Evolutionary conservation across 345 rosid species (phyloP).

Genomic region (Acer campestre): DNA sequence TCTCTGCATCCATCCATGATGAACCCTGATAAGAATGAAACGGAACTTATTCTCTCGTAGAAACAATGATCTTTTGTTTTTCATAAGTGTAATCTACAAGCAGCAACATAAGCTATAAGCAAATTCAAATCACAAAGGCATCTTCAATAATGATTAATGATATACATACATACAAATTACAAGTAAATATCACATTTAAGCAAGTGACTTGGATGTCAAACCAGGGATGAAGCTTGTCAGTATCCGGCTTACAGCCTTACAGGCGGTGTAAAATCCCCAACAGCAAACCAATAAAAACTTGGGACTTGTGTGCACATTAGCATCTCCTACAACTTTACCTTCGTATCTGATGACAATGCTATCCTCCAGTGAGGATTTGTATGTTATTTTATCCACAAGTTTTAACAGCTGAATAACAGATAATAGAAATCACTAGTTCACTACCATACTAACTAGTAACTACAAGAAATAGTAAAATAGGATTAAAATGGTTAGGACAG

Average conservation of each 20-base stretch:
- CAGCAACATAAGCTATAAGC: background rate
- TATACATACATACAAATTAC: background rate
- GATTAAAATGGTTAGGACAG: background rate
- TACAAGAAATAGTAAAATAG: background rate
- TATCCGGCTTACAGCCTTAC: background rate
- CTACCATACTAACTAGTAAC: background rate
- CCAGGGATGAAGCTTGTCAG: background rate
- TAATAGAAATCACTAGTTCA: background rate
- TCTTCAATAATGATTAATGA: background rate
- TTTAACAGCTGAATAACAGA: background rate
- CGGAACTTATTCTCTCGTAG: too few relatives aligned
- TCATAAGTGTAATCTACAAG: too few relatives aligned
- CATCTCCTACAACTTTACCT: constrained; percentile 4
- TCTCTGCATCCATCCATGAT: too few relatives aligned
- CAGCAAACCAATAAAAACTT: constrained; percentile 3
- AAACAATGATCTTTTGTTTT: too few relatives aligned
- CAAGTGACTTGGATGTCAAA: background rate
- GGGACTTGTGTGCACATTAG: background rate
- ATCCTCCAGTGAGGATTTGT: background rate
- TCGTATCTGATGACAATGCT: background rate
- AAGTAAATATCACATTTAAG: background rate
- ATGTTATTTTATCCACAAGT: constrained; percentile 3
- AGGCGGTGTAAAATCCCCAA: background rate
- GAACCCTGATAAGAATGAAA: too few relatives aligned
- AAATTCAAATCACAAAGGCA: background rate